Conservation (phyloP, 805 yeast genomes). For the Metschnikowia cerradonensis region DNA sequence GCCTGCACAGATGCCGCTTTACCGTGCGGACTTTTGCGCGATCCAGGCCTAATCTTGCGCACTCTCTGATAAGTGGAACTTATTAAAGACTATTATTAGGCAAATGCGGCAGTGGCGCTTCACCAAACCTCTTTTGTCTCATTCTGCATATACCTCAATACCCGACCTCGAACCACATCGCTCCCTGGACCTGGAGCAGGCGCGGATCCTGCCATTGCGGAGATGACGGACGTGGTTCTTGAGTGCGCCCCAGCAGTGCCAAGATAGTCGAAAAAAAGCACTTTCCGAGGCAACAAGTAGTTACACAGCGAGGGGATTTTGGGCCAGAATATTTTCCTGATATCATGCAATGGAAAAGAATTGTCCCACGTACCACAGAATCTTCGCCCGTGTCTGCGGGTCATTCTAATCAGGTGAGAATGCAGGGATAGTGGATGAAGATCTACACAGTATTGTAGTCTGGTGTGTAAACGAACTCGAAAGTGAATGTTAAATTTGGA, state of each 20-base stretch:
- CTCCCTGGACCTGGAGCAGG: no score
- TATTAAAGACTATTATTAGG: background rate
- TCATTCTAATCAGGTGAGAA: no score
- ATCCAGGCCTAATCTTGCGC: background rate
- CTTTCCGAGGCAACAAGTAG: background rate
- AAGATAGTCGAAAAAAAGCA: background rate
- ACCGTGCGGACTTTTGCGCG: slow-evolving; percentile 3
- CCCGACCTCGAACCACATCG: no score
- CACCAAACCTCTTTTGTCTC: background rate
- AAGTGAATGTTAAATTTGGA: no score
- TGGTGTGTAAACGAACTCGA: no score
- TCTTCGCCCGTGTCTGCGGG: background rate
- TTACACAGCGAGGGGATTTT: background rate
- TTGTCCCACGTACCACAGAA: background rate
- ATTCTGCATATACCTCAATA: no score
- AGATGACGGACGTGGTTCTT: background rate
- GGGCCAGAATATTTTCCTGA: background rate
- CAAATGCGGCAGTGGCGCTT: background rate
- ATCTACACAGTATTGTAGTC: no score
- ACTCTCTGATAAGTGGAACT: background rate
- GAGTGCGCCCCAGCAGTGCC: background rate
- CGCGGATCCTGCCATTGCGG: background rate
- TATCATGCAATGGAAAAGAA: background rate
- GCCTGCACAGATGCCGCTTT: background rate
- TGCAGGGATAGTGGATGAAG: no score